Percentiles rank a stretch among this genome's conserved stretches.
Evolutionary conservation across 257 asterid species (phyloP).

Genomic region (Solanum chiquidenum): DNA sequence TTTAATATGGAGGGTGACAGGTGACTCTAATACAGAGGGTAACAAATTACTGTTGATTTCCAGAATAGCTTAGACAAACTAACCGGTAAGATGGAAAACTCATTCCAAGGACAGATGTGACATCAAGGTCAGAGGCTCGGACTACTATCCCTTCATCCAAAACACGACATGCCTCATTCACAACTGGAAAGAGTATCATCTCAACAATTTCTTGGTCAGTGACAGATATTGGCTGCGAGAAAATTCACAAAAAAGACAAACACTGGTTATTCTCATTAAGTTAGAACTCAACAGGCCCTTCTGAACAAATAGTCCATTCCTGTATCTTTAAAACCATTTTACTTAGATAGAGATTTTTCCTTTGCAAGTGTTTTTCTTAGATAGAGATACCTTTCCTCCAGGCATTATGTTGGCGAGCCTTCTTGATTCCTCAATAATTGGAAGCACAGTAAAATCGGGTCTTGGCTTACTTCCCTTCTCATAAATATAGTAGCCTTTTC

Average conservation of each 20-base stretch:
- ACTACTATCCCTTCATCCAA: constrained; percentile 80
- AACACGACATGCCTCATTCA: constrained; percentile 92
- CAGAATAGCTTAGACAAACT: background rate
- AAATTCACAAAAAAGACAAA: background rate
- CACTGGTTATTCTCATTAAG: background rate
- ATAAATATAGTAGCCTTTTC: constrained; percentile 79
- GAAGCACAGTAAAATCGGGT: constrained; percentile 77
- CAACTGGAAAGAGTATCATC: constrained; percentile 93
- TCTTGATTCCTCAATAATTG: constrained; percentile 79
- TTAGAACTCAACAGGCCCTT: background rate
- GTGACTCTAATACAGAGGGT: constrained; percentile 45
- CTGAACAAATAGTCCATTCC: background rate
- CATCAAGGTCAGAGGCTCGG: constrained; percentile 93
- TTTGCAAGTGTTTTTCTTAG: background rate
- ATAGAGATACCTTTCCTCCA: constrained; percentile 65
- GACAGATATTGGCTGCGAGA: constrained; percentile 65
- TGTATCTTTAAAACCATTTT: background rate
- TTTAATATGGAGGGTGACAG: background rate
- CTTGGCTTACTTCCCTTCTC: constrained; percentile 91
- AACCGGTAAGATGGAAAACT: constrained; percentile 16
- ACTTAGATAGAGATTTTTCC: constrained; percentile 32
- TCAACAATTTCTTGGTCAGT: constrained; percentile 81
- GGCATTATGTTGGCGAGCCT: constrained; percentile 76
- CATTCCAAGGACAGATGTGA: constrained; percentile 91
- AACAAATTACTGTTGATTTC: background rate